Evolutionary conservation across 2,329 filamentous ascomycete genomes (phyloP).

Genomic region (Metarhizium brunneum): DNA sequence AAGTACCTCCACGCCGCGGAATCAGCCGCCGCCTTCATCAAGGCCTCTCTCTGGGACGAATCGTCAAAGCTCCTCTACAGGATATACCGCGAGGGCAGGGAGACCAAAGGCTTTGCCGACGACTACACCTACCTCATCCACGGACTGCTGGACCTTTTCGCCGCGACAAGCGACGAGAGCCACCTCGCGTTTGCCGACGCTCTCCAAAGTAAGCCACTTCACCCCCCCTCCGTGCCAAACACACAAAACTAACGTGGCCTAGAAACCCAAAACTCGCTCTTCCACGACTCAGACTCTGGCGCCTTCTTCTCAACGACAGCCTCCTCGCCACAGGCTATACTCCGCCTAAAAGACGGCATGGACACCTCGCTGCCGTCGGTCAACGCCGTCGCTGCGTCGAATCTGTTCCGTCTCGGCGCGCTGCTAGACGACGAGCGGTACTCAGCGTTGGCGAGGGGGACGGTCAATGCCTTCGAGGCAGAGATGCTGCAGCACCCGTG

Average conservation of each 20-base stretch:
- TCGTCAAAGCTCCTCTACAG: constrained; percentile 56
- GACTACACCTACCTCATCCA: constrained; percentile 88
- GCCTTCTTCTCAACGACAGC: constrained; percentile 67
- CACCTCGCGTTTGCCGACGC: constrained; percentile 75
- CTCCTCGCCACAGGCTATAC: constrained; percentile 58
- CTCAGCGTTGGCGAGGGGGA: constrained; percentile 56
- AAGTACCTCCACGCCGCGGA: constrained; percentile 58
- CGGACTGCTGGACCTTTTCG: constrained; percentile 76
- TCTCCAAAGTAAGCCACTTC: constrained; percentile 53
- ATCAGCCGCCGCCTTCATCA: constrained; percentile 64
- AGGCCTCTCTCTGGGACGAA: constrained; percentile 61
- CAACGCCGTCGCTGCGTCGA: constrained; percentile 78
- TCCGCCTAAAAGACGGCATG: constrained; percentile 91
- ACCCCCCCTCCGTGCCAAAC: neutral
- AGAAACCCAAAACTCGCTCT: constrained; percentile 66
- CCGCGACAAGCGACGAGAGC: constrained; percentile 66
- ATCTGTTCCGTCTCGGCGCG: constrained; percentile 71
- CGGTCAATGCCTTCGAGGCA: constrained; percentile 76
- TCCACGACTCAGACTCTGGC: constrained; percentile 59
- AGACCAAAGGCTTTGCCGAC: constrained; percentile 71
- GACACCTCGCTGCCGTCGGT: constrained; percentile 84
- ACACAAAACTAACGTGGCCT: neutral
- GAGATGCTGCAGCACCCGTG: constrained; percentile 92
- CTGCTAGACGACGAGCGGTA: constrained; percentile 60
- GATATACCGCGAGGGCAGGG: constrained; percentile 60